Evolutionary conservation across 2,329 filamentous ascomycete species (phyloP).

Genomic region (Lecanicillium sp.): DNA sequence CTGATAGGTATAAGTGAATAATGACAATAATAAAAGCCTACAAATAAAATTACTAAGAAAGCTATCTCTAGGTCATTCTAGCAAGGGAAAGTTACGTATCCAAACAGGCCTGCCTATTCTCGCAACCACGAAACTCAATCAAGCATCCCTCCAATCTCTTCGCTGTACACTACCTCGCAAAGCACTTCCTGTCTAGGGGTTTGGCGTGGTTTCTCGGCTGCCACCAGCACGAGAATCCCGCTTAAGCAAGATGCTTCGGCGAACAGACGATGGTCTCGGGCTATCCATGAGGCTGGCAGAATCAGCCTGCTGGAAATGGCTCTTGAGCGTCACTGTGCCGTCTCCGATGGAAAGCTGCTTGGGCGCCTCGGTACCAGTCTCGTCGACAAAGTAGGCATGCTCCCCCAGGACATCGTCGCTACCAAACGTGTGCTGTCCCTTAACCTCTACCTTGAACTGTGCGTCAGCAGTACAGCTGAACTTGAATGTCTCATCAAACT

Average conservation of each 20-base stretch:
- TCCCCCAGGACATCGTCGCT: conserved; percentile 81
- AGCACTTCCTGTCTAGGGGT: conserved; percentile 16
- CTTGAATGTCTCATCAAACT: conserved; percentile 74
- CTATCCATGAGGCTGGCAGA: conserved; percentile 30
- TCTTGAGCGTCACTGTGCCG: conserved; percentile 66
- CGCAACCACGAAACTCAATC: no score
- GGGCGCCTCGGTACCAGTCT: conserved; percentile 57
- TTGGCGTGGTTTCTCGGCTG: conserved; percentile 36
- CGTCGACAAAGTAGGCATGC: conserved; percentile 83
- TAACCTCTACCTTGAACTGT: conserved; percentile 78
- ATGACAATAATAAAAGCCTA: not conserved
- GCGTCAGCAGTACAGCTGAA: conserved; percentile 70
- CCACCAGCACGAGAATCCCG: conserved; percentile 29
- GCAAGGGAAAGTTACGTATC: not conserved
- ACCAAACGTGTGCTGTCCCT: conserved; percentile 77
- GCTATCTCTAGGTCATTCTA: no score
- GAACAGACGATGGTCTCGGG: conserved; percentile 35
- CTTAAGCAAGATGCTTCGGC: conserved; percentile 49
- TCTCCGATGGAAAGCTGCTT: conserved; percentile 68
- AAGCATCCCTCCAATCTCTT: not conserved
- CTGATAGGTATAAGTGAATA: not conserved
- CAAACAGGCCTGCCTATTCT: not conserved
- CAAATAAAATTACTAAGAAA: not conserved
- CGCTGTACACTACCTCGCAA: not conserved
- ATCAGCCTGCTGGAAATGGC: conserved; percentile 55